Evolutionary conservation across 805 yeast genomes (phyloP).

Genomic region (Suhomyces emberorum): DNA sequence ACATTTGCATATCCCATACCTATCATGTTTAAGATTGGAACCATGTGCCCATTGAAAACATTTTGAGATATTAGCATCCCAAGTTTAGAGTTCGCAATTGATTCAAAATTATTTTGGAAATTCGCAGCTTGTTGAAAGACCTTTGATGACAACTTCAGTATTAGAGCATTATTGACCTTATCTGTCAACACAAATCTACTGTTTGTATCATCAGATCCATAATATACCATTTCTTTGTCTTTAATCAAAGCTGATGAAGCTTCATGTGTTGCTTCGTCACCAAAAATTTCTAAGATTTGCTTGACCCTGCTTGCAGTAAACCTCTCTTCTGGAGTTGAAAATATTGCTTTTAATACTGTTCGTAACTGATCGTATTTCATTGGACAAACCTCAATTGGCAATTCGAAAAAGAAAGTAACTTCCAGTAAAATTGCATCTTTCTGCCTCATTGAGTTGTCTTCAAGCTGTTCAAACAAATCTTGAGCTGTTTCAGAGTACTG

Average conservation of each 20-base stretch:
- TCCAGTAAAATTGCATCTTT: constrained; percentile 55
- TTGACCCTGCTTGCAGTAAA: constrained; percentile 48
- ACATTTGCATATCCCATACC: constrained; percentile 22
- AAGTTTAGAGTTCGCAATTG: constrained; percentile 42
- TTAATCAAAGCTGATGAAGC: constrained; percentile 52
- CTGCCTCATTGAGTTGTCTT: constrained; percentile 65
- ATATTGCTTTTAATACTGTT: constrained; percentile 50
- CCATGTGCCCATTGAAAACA: constrained; percentile 61
- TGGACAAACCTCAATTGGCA: constrained; percentile 8
- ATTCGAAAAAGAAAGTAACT: constrained; percentile 41
- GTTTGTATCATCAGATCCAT: constrained; percentile 35
- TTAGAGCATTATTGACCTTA: constrained; percentile 38
- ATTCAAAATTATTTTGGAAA: constrained; percentile 43
- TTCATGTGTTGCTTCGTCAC: constrained; percentile 44
- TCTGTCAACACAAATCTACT: constrained; percentile 59
- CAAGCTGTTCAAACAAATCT: constrained; percentile 41
- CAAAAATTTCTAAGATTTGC: constrained; percentile 42
- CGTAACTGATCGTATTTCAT: constrained; percentile 33
- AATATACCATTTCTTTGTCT: constrained; percentile 53
- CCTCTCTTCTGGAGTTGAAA: constrained; percentile 49
- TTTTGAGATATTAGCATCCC: constrained; percentile 56
- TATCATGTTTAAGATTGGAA: constrained; percentile 54
- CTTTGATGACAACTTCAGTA: constrained; percentile 31
- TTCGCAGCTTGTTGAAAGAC: constrained; percentile 45
- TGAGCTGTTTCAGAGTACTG: constrained; percentile 20